These are phyloP conservation scores for Biscogniauxia marginata DNA, from an alignment of 2,329 filamentous ascomycete species.

Conservation along the genomic window DNA sequence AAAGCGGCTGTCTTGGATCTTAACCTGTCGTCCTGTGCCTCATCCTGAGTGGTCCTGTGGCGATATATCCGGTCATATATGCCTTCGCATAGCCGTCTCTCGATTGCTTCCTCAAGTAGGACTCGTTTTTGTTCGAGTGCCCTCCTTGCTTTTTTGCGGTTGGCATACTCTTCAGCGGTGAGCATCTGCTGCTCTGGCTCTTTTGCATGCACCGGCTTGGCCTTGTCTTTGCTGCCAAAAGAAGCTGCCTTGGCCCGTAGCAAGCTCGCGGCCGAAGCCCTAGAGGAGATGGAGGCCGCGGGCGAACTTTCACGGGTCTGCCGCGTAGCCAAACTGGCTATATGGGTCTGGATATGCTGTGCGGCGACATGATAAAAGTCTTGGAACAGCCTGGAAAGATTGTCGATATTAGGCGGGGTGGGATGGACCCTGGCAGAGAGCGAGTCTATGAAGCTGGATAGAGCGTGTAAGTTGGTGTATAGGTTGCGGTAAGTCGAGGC, in stretches of 20 bases:
- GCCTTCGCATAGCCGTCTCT: constrained; percentile 79
- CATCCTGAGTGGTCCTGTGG: constrained; percentile 87
- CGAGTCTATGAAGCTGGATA: constrained; percentile 79
- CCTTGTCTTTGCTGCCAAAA: constrained; percentile 51
- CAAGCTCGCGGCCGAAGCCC: constrained; percentile 55
- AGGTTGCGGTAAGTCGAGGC: constrained; percentile 7
- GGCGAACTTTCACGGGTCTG: constrained; percentile 68
- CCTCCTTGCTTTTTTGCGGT: constrained; percentile 75
- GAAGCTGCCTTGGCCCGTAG: constrained; percentile 56
- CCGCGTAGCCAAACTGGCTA: constrained; percentile 72
- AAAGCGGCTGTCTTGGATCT: constrained; percentile 91
- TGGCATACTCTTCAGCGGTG: constrained; percentile 78
- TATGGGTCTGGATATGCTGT: constrained; percentile 81
- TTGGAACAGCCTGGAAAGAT: constrained; percentile 83
- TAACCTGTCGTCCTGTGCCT: constrained; percentile 90
- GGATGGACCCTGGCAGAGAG: constrained; percentile 84
- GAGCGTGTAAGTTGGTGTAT: constrained; percentile 18
- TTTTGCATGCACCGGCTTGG: constrained; percentile 40
- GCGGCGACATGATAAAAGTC: constrained; percentile 86
- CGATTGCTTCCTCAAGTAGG: constrained; percentile 85
- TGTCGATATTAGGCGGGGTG: constrained; percentile 78
- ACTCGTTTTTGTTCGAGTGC: constrained; percentile 74
- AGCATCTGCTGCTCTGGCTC: constrained; percentile 78
- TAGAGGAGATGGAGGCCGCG: constrained; percentile 52
- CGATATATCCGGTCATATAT: constrained; percentile 88